A percentile compares a stretch with the other conserved stretches of the same genome.
These are phyloP conservation scores for Aquilaria sinensis DNA, from an alignment of 345 rosid genomes.

Conservation along the genomic window DNA sequence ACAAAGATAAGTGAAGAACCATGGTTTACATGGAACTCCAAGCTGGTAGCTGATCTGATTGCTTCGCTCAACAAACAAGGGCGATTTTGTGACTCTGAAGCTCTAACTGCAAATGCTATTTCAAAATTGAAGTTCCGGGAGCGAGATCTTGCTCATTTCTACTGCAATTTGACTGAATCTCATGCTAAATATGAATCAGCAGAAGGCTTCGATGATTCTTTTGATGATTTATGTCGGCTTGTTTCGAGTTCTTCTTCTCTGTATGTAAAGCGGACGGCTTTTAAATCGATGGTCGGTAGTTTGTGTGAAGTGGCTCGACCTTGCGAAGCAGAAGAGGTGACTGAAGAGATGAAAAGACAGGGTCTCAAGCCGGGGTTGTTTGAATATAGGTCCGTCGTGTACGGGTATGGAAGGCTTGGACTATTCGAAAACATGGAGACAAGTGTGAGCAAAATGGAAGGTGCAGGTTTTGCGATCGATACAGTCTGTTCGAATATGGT, in stretches of 20 bases:
- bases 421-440: constrained; percentile 60
- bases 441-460: constrained; percentile 34
- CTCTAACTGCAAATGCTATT: constrained; percentile 38
- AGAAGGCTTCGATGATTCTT: constrained; percentile 44
- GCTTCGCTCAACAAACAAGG: constrained; percentile 62
- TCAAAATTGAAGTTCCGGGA: constrained; percentile 39
- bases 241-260: constrained; percentile 41
- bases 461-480: constrained; percentile 44
- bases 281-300: constrained; percentile 51
- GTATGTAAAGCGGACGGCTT: constrained; percentile 57
- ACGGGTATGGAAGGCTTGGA: constrained; percentile 68
- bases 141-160: constrained; percentile 46
- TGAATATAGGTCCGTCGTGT: constrained; percentile 46
- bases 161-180: constrained; percentile 55
- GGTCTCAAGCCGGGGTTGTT: constrained; percentile 41
- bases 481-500: constrained; percentile 72
- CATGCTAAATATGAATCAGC: constrained; percentile 31
- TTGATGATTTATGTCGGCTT: constrained; percentile 29
- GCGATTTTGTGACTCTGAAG: constrained; percentile 30
- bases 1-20: constrained; percentile 49
- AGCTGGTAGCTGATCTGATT: constrained; percentile 58
- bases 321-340: constrained; percentile 45
- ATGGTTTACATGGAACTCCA: constrained; percentile 86
- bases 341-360: constrained; percentile 38
- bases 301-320: constrained; percentile 64